phyloP scores from a whole-genome alignment of 768 basidiomycete genomes.

The Russula olivacea region DNA sequence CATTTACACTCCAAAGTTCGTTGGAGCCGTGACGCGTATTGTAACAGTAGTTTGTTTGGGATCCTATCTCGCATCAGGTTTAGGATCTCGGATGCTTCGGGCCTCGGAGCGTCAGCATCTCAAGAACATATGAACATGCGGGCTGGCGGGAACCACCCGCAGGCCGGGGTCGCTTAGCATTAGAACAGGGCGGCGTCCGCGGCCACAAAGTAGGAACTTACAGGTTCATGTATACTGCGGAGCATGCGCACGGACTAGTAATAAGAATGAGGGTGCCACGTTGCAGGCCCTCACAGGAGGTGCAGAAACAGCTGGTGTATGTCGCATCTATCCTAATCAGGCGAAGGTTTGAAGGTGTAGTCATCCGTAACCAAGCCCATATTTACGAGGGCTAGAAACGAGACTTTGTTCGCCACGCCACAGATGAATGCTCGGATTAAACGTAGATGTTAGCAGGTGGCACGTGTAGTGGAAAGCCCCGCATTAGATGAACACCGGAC shows the following conservation, averaged over 20 bases:
- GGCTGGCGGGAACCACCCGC: neutral
- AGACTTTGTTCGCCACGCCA: neutral
- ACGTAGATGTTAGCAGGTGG: too few relatives aligned
- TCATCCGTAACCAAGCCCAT: neutral
- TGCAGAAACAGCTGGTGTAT: neutral
- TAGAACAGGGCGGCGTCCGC: neutral
- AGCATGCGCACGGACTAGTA: neutral
- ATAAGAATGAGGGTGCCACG: too few relatives aligned
- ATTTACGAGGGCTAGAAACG: neutral
- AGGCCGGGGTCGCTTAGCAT: neutral
- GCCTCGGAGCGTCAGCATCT: neutral
- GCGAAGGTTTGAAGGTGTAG: neutral
- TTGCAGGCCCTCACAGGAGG: neutral
- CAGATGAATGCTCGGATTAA: neutral
- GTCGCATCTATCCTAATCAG: neutral
- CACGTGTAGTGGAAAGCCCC: too few relatives aligned
- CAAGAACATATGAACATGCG: neutral
- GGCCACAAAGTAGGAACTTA: neutral
- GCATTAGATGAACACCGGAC: too few relatives aligned
- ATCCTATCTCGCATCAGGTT: neutral
- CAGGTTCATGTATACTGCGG: too few relatives aligned
- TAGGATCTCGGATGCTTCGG: neutral
- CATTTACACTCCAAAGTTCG: neutral
- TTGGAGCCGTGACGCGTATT: neutral
- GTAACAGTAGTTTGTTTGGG: too few relatives aligned